Conservation (phyloP, 2,329 filamentous ascomycete species). For the Atkinsonella hypoxylon region DNA sequence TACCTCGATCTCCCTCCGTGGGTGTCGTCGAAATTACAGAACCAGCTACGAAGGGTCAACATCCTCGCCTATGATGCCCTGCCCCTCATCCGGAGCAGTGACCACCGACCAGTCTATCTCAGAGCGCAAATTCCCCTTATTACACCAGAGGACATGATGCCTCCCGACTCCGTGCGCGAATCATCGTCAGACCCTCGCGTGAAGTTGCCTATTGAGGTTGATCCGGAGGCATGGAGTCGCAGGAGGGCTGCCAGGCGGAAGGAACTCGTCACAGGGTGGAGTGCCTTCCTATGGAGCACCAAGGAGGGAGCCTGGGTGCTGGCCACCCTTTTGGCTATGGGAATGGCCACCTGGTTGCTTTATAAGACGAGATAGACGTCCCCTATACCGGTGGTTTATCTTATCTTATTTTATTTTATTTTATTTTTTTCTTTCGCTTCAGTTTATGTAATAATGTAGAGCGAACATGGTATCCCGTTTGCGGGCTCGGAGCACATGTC, state of each 20-base stretch:
- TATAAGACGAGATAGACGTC: constrained; percentile 9
- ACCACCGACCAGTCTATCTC: constrained; percentile 77
- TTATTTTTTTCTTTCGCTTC: too few species aligned
- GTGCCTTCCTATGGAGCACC: constrained; percentile 43
- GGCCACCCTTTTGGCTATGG: constrained; percentile 28
- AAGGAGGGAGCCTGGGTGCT: constrained; percentile 36
- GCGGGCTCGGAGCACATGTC: too few species aligned
- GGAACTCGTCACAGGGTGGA: constrained; percentile 40
- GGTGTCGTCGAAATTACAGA: constrained; percentile 25
- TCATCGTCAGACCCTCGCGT: constrained; percentile 27
- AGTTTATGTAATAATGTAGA: too few species aligned
- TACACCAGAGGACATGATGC: constrained; percentile 25
- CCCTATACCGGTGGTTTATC: too few species aligned
- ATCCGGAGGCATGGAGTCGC: constrained; percentile 42
- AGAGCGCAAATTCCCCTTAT: constrained; percentile 54
- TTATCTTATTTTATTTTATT: too few species aligned
- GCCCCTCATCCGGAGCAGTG: constrained; percentile 68
- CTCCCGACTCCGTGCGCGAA: constrained; percentile 14
- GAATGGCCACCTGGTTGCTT: constrained; percentile 34
- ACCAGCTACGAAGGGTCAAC: constrained; percentile 23
- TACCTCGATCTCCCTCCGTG: constrained; percentile 54
- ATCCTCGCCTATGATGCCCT: constrained; percentile 63
- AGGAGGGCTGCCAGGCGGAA: constrained; percentile 32
- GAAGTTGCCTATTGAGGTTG: constrained; percentile 37
- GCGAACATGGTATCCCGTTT: too few species aligned